Evolutionary conservation across 148 eudicot genomes (phyloP).

Genomic region (Rhododendron molle): DNA sequence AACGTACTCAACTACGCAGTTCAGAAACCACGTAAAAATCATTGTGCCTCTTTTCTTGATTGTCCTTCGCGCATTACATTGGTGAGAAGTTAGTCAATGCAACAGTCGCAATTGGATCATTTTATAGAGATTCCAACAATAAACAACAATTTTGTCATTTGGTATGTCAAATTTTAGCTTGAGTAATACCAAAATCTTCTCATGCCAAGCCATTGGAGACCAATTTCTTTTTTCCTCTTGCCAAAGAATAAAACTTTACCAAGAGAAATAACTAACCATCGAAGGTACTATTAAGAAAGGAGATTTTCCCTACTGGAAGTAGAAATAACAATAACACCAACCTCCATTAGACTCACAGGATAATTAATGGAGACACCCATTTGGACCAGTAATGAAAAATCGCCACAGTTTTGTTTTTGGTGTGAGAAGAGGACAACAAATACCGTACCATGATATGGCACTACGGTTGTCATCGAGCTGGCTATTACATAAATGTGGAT

Average conservation of each 20-base stretch:
- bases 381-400: neutral
- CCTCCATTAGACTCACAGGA: neutral
- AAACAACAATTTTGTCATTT: neutral
- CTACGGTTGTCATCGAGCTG: slow-evolving; percentile 25
- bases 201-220: no score
- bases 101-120: neutral
- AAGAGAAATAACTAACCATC: neutral
- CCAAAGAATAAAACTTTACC: no score
- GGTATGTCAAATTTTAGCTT: neutral
- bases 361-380: neutral
- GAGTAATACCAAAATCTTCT: no score
- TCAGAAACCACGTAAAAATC: neutral
- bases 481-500: slow-evolving; percentile 24
- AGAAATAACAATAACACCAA: neutral
- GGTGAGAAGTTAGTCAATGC: neutral
- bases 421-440: neutral
- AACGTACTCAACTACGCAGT: neutral
- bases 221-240: no score
- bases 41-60: neutral
- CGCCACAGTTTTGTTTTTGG: neutral
- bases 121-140: neutral
- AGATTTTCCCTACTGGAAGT: neutral
- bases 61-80: neutral
- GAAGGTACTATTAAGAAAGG: neutral
- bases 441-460: neutral